phyloP scores from a whole-genome alignment of 1,284 basidiomycete species.

The Cryptococcus wingfieldii region DNA sequence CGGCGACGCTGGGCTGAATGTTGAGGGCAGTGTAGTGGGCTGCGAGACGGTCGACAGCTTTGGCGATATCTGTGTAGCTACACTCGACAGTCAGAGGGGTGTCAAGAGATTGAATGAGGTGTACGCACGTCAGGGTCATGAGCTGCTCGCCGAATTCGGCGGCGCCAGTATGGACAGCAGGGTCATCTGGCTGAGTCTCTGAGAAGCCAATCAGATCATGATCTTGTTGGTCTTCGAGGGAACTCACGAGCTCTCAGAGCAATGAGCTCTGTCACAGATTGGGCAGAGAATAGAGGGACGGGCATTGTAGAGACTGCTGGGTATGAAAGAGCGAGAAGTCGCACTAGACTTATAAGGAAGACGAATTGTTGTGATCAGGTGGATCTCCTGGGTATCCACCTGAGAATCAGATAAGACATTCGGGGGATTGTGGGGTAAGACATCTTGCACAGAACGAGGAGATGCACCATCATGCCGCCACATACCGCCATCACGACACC shows the following conservation, averaged over 20 bases:
- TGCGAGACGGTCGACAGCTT: constrained; percentile 52
- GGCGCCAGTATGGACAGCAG: constrained; percentile 44
- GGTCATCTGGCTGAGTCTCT: constrained; percentile 36
- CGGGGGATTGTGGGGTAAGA: no score
- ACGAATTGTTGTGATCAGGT: no score
- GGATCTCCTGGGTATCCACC: no score
- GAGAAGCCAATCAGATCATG: constrained; percentile 1
- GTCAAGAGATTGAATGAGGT: neutral
- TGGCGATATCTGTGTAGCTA: constrained; percentile 45
- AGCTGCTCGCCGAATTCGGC: constrained; percentile 44
- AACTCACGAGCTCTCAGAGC: constrained; percentile 37
- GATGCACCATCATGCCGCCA: no score
- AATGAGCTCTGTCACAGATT: constrained; percentile 42
- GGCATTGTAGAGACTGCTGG: constrained; percentile 23
- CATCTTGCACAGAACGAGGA: no score
- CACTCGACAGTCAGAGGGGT: neutral
- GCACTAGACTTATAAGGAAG: no score
- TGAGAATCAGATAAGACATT: no score
- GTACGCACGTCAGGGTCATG: constrained; percentile 38
- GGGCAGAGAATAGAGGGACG: constrained; percentile 34
- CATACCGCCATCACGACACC: no score
- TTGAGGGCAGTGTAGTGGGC: constrained; percentile 45
- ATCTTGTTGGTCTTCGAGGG: neutral
- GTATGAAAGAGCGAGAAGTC: no score
- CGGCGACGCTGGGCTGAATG: constrained; percentile 12